Evolutionary conservation across 2,329 filamentous ascomycete species (phyloP).

Genomic region (Hypomyces rosellus): DNA sequence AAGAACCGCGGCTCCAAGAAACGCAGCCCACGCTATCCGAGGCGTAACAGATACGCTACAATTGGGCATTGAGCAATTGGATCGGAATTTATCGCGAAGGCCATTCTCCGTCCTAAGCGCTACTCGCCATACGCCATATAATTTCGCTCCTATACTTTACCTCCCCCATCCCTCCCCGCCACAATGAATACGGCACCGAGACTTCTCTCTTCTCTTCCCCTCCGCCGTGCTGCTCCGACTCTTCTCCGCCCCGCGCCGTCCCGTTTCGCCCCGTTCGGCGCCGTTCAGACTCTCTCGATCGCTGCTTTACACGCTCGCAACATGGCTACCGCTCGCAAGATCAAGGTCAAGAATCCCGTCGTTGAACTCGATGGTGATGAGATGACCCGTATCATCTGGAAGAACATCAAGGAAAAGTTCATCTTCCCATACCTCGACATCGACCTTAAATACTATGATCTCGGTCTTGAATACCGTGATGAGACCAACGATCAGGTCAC

Average conservation of each 20-base stretch:
- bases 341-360: constrained; percentile 98
- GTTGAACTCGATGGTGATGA: constrained; percentile 92
- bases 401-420: constrained; percentile 99
- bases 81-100: background rate
- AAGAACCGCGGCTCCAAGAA: background rate
- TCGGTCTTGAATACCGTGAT: constrained; percentile 91
- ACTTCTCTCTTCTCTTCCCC: constrained; percentile 23
- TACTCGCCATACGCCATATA: background rate
- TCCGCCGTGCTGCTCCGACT: constrained; percentile 23
- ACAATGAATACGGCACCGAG: constrained; percentile 25
- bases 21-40: too few species aligned
- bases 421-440: constrained; percentile 94
- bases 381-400: constrained; percentile 99
- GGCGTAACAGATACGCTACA: too few species aligned
- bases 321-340: constrained; percentile 66
- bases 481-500: constrained; percentile 96
- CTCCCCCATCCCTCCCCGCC: constrained; percentile 1
- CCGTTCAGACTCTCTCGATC: constrained; percentile 47
- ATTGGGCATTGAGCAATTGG: background rate
- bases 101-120: background rate
- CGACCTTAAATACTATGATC: constrained; percentile 96
- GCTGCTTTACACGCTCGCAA: constrained; percentile 65
- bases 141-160: background rate
- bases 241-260: constrained; percentile 26
- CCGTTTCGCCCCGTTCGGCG: constrained; percentile 36